Conservation (phyloP, 495 filamentous ascomycete genomes). For the Ascodesmis nigricans region DNA sequence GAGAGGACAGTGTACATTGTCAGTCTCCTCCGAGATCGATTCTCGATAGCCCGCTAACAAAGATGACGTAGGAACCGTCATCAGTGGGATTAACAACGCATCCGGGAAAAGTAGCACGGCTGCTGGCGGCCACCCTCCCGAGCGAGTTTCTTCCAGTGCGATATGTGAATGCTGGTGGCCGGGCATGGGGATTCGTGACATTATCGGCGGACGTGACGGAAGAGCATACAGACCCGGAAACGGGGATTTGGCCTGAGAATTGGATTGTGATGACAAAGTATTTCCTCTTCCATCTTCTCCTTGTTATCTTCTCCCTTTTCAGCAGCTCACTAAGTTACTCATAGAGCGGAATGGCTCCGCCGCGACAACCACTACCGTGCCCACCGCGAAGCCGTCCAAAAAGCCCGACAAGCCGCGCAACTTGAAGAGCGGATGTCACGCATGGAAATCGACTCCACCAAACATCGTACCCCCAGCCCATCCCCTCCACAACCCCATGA, state of each 20-base stretch:
- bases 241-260: slow-evolving; percentile 19
- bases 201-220: slow-evolving; percentile 19
- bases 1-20: slow-evolving; percentile 15
- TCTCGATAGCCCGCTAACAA: slow-evolving; percentile 1
- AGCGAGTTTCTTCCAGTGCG: slow-evolving; percentile 14
- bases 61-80: slow-evolving; percentile 18
- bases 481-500: background rate
- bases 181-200: slow-evolving; percentile 23
- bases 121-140: slow-evolving; percentile 11
- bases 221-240: slow-evolving; percentile 11
- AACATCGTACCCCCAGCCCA: background rate
- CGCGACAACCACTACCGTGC: slow-evolving; percentile 16
- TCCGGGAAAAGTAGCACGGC: slow-evolving; percentile 15
- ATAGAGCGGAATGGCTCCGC: slow-evolving; percentile 18
- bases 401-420: background rate
- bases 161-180: slow-evolving; percentile 14
- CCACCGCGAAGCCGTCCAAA: slow-evolving; percentile 4
- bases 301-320: background rate
- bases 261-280: slow-evolving; percentile 26
- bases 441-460: background rate
- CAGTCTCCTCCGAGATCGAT: background rate
- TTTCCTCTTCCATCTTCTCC: slow-evolving; percentile 3
- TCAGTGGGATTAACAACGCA: slow-evolving; percentile 7
- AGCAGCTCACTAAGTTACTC: background rate
- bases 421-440: background rate